phyloP scores from a whole-genome alignment of 2,329 filamentous ascomycete species.

The Penicillium aurantiogriseum region DNA sequence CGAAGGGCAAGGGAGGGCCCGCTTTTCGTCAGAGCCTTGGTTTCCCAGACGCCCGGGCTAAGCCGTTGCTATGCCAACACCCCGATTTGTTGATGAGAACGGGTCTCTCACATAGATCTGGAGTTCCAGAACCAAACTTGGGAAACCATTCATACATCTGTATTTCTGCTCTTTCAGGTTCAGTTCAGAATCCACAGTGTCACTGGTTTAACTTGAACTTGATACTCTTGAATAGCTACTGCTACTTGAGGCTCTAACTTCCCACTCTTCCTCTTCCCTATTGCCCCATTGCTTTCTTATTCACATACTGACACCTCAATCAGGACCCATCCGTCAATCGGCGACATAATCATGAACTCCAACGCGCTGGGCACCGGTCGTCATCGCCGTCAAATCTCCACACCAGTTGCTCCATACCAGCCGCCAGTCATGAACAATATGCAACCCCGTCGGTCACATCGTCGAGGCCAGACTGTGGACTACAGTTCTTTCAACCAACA shows the following conservation, averaged over 20 bases:
- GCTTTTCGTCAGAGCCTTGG: slow-evolving; percentile 23
- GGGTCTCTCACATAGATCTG: slow-evolving; percentile 34
- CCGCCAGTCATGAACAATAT: slow-evolving; percentile 61
- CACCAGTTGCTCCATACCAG: slow-evolving; percentile 69
- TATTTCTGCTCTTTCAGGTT: slow-evolving; percentile 22
- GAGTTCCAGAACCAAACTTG: slow-evolving; percentile 25
- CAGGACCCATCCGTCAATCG: slow-evolving; percentile 54
- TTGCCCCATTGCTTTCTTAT: slow-evolving; percentile 36
- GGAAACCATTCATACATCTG: slow-evolving; percentile 26
- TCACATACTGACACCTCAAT: slow-evolving; percentile 52
- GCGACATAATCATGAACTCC: slow-evolving; percentile 31
- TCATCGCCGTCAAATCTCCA: slow-evolving; percentile 86
- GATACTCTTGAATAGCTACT: not conserved
- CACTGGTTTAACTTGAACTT: not conserved
- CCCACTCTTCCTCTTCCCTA: slow-evolving; percentile 10
- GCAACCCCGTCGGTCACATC: slow-evolving; percentile 56
- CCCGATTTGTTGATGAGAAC: slow-evolving; percentile 41
- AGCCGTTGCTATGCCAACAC: slow-evolving; percentile 39
- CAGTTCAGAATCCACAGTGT: slow-evolving; percentile 12
- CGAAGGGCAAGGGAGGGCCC: slow-evolving; percentile 17
- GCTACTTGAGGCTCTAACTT: slow-evolving; percentile 19
- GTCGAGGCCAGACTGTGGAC: slow-evolving; percentile 82
- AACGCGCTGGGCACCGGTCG: slow-evolving; percentile 56
- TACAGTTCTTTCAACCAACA: slow-evolving; percentile 60
- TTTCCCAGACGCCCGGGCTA: slow-evolving; percentile 31